Base-by-base conservation (phyloP, 352 stramenopile genomes). In the Pilasporangium apinafurcum region DNA sequence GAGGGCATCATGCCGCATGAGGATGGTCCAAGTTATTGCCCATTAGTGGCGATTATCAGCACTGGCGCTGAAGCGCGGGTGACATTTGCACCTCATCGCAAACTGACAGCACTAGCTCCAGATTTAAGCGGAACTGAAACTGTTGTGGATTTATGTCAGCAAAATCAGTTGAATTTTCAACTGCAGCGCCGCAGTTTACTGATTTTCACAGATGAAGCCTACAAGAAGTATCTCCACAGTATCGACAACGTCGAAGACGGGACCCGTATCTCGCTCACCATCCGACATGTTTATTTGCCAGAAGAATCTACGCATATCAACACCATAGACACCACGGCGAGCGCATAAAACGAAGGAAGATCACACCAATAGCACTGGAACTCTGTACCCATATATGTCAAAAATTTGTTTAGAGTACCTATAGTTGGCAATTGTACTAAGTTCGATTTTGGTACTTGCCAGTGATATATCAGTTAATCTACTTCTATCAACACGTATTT, bases 1-100 rank as follows among this genome's bases (percentile, higher is more conserved):
- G 73, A 89, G 13, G 63, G 60, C 24, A 89, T 89, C 48, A 28
- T 89, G 40, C 73, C 77, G 12, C 77, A 86, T 33, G 64, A 86
- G 33, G 77, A 89, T 49, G 77, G 77, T 10, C 77, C 71, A 22
- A 66, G 60, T 24, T 87, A 90, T 60, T 74, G 68, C 32, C 72
- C 77, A 27, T 41, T 90, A 21, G 77, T 87, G 8, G 64, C 71
- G 17, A 87, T 87, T 52, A 44, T 84, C 40, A 90, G 68, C 50
- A 68, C 69, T 7, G 74, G 71, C 8, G 68, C 72, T 30, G 57
- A 73, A 18, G 73, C 64, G 14, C 48, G 53, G 6, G 67, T 90
- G 45, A 78, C 60, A 12, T 90, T 85, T 40, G 44, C 69, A 35
- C 73, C 50, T 16, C 77, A 86, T 62, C 74, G 68, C 31, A 60